Percentiles rank a stretch among this genome's conserved stretches.
phyloP scores from a whole-genome alignment of 495 filamentous ascomycete genomes.

The Penicillium malachiteum region DNA sequence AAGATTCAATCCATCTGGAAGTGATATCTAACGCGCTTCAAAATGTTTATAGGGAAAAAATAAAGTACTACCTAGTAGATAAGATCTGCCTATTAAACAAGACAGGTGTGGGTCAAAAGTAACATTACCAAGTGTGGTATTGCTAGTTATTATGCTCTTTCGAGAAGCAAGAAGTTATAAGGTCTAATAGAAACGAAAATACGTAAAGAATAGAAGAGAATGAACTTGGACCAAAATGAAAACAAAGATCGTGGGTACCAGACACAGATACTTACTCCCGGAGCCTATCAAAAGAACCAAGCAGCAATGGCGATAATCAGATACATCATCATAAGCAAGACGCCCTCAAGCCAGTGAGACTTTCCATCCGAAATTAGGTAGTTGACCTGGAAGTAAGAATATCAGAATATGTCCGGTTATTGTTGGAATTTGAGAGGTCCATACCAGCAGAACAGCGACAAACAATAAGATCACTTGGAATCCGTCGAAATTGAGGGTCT shows the following conservation, averaged over 20 bases:
- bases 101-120: too few species aligned
- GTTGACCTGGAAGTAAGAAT: conserved; percentile 53
- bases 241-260: neutral
- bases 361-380: conserved; percentile 70
- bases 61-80: too few species aligned
- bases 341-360: conserved; percentile 70
- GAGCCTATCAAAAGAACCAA: conserved; percentile 38
- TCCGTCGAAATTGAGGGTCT: conserved; percentile 77
- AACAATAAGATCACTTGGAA: conserved; percentile 83
- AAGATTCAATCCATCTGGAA: too few species aligned
- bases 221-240: neutral
- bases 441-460: conserved; percentile 65
- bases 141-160: neutral
- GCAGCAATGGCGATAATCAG: conserved; percentile 65
- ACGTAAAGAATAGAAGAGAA: neutral
- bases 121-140: too few species aligned
- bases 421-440: neutral
- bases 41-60: too few species aligned
- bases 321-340: conserved; percentile 71
- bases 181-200: neutral
- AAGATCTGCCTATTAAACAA: too few species aligned
- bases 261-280: too few species aligned
- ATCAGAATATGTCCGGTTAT: neutral
- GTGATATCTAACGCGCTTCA: too few species aligned
- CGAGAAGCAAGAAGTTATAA: neutral